Base-by-base conservation (phyloP, 805 yeast genomes). In the Torulaspora quercuum region DNA sequence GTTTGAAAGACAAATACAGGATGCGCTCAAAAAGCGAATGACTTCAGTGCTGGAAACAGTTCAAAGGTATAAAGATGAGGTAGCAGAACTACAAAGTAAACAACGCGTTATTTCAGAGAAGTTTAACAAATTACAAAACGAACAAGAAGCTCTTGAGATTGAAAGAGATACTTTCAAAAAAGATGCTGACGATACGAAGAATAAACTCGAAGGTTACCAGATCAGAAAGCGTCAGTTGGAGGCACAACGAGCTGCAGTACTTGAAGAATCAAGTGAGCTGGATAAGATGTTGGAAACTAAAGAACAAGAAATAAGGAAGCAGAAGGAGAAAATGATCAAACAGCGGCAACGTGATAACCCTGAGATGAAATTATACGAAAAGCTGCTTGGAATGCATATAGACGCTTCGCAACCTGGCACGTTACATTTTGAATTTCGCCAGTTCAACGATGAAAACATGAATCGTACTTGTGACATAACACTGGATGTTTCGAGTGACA, bases 361-460 rank as follows among this genome's bases (percentile, higher is more conserved):
- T 0, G 85, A 80, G 50, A 61, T 76, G 25, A 38, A 59, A 11
- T 63, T 70, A 25, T 76, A 70, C 57, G 83, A 80, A 42, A 55
- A 63, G 24, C 59, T 75, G 32, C 59, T 78, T 28, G 86, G 87
- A 1, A 52, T 80, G 38, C 61, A 63, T 22, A 69, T 80, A 12
- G 76, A 73, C 37, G 78, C 77, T 3, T 55, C 74, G 1, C 57
- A 61, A 12, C 70, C 67, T 6, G 75, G 72, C 35, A 46, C 68
- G 21, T 52, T 80, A 28, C 60, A 57, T 39, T 75, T 80, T 48
- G 58, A 63, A 3, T 80, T 79, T 49, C 55, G 53, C 1, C 72
- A 72, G 31, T 61, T 78, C 11, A 75, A 73, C 43, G 63, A 70
- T 11, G 55, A 61, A 21, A 60, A 75, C 33, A 52, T 64, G 27